Conservation (phyloP, 2,329 filamentous ascomycete genomes). For the Apiospora pterosperma region DNA sequence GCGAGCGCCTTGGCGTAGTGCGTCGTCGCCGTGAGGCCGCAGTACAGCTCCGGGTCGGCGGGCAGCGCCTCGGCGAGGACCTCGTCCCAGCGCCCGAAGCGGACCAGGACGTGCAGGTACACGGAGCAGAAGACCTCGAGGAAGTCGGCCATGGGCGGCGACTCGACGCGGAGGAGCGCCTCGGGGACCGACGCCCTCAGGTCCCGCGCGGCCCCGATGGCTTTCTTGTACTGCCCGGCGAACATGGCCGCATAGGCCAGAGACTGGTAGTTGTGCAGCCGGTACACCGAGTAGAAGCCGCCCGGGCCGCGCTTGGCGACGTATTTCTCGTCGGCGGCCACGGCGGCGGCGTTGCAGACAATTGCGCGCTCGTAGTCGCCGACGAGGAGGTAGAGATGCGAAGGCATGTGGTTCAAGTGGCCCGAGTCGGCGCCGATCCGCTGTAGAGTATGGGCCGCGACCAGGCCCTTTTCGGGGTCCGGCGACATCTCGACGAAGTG, state of each 20-base stretch:
- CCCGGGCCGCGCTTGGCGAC: conserved; percentile 54
- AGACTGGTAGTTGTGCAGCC: conserved; percentile 72
- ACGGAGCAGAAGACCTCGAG: conserved; percentile 68
- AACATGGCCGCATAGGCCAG: conserved; percentile 78
- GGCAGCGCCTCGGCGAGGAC: conserved; percentile 56
- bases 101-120: conserved; percentile 66
- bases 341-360: conserved; percentile 62
- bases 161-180: conserved; percentile 58
- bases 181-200: conserved; percentile 63
- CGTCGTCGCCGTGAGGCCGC: conserved; percentile 63
- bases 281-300: conserved; percentile 76
- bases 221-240: conserved; percentile 59
- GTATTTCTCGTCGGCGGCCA: conserved; percentile 65
- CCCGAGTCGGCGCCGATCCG: conserved; percentile 65
- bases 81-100: conserved; percentile 71
- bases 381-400: conserved; percentile 69
- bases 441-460: conserved; percentile 59
- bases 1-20: conserved; percentile 69
- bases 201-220: conserved; percentile 54
- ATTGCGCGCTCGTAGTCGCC: conserved; percentile 69
- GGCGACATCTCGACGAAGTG: conserved; percentile 76
- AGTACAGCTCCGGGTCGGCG: conserved; percentile 58
- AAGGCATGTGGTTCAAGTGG: conserved; percentile 74
- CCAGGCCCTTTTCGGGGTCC: conserved; percentile 59
- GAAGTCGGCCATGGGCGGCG: conserved; percentile 76